Percentiles rank a stretch among this genome's conserved stretches.
phyloP scores from a whole-genome alignment of 2,329 filamentous ascomycete genomes.

The Colletotrichum cereale region DNA sequence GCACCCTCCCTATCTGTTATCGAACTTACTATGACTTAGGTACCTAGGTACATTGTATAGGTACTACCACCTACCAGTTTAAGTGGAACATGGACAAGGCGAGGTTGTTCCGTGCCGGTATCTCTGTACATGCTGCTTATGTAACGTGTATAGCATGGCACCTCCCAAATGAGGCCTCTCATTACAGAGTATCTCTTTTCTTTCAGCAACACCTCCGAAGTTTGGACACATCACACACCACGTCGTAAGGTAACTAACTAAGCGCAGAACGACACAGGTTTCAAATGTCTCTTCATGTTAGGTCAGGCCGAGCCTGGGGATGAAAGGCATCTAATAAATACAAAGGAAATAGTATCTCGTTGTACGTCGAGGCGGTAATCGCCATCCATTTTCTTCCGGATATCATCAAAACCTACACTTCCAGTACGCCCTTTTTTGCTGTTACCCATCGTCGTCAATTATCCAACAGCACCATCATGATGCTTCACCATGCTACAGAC shows the following conservation, averaged over 20 bases:
- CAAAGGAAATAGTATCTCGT: background rate
- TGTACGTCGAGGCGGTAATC: background rate
- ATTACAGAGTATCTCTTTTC: no score
- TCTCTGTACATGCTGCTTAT: background rate
- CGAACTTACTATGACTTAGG: background rate
- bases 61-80: no score
- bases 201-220: background rate
- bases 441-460: background rate
- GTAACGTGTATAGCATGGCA: background rate
- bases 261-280: no score
- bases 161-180: no score
- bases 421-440: background rate
- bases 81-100: no score
- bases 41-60: background rate
- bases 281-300: background rate
- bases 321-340: background rate
- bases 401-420: background rate
- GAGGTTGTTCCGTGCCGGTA: slow-evolving; percentile 1
- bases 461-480: background rate
- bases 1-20: no score
- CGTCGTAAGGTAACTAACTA: no score
- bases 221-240: no score
- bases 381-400: background rate
- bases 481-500: background rate
- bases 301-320: background rate